phyloP scores from a whole-genome alignment of 179 eudicot species.

The Vitellaria paradoxa region DNA sequence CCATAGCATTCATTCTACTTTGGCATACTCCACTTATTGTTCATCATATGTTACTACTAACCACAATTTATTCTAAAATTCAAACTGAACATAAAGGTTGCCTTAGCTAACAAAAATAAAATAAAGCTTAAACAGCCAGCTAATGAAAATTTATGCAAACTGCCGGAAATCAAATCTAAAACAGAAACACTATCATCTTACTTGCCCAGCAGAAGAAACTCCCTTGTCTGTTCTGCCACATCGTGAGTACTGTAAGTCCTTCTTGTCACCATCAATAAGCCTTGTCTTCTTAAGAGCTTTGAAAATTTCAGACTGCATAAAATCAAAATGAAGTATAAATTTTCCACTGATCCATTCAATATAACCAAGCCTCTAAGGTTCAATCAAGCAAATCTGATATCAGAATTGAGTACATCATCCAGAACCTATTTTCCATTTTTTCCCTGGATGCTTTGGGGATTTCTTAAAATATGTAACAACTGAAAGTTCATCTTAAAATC shows the following conservation, averaged over 20 bases:
- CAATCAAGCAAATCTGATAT: not conserved
- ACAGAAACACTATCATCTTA: constrained; percentile 29
- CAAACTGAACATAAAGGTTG: not conserved
- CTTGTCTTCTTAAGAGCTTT: constrained; percentile 73
- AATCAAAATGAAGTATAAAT: constrained; percentile 7
- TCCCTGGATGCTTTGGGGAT: not conserved
- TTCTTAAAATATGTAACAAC: not conserved
- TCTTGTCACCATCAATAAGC: constrained; percentile 63
- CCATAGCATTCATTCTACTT: not conserved
- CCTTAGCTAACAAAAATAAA: not conserved
- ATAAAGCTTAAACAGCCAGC: not conserved
- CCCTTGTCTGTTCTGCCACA: constrained; percentile 99
- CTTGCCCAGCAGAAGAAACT: constrained; percentile 93
- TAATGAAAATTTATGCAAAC: not conserved
- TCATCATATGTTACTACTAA: not conserved
- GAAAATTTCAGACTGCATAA: constrained; percentile 82
- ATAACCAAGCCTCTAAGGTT: constrained; percentile 1
- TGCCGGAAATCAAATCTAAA: not conserved
- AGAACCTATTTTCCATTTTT: not conserved
- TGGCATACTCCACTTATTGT: not conserved
- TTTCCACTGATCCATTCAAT: constrained; percentile 2
- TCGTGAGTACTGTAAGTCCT: constrained; percentile 70
- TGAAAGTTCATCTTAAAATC: not conserved
- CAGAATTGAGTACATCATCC: not conserved
- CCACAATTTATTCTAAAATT: not conserved